Evolutionary conservation across 805 yeast genomes (phyloP).

Genomic region (Grigorovia yakushimaensis): DNA sequence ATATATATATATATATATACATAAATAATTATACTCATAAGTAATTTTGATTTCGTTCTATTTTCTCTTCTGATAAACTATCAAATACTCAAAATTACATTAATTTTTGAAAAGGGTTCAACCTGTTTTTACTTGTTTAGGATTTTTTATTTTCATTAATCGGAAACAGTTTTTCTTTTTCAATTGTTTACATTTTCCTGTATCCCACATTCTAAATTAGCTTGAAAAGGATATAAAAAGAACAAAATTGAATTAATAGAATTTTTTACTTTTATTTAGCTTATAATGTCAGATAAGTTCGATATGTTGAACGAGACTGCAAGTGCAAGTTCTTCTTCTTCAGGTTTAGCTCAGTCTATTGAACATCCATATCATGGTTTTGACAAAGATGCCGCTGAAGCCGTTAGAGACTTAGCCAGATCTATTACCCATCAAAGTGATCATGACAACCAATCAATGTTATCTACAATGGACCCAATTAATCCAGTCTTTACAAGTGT

Average conservation of each 20-base stretch:
- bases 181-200: not conserved
- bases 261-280: too few species aligned
- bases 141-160: not conserved
- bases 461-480: constrained; percentile 13
- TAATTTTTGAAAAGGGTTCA: not conserved
- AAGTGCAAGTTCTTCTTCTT: not conserved
- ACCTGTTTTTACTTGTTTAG: not conserved
- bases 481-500: constrained; percentile 19
- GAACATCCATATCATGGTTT: constrained; percentile 26
- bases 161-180: not conserved
- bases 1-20: too few species aligned
- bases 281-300: constrained; percentile 1
- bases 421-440: constrained; percentile 23
- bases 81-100: too few species aligned
- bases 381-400: constrained; percentile 25
- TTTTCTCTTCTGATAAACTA: too few species aligned
- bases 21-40: too few species aligned
- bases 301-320: constrained; percentile 1
- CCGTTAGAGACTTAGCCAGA: constrained; percentile 35
- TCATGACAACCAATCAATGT: constrained; percentile 9
- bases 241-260: too few species aligned
- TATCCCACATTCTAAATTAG: not conserved
- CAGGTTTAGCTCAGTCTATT: not conserved
- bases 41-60: too few species aligned
- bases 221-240: not conserved